Evolutionary conservation across 345 rosid species (phyloP).

Genomic region (Aegle marmelos): DNA sequence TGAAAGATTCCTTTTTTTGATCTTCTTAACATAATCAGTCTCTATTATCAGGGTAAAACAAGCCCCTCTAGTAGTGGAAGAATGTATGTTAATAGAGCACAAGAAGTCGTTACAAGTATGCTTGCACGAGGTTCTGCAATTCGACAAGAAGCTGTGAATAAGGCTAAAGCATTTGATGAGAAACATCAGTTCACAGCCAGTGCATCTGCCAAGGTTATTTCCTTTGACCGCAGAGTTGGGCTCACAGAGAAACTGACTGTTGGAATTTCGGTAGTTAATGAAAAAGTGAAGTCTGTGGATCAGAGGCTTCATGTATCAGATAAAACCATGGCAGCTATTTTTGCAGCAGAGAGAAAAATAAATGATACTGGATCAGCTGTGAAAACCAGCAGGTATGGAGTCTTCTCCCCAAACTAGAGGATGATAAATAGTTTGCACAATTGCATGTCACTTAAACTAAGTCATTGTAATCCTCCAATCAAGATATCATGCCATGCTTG

Average conservation of each 20-base stretch:
- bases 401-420: not conserved
- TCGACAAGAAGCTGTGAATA: slow-evolving; percentile 87
- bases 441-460: not conserved
- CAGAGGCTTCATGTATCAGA: slow-evolving; percentile 91
- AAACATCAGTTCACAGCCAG: slow-evolving; percentile 76
- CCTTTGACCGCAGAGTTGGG: slow-evolving; percentile 78
- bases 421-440: not conserved
- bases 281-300: slow-evolving; percentile 94
- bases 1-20: not conserved
- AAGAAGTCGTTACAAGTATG: slow-evolving; percentile 74
- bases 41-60: slow-evolving; percentile 47
- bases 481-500: not conserved
- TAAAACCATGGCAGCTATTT: slow-evolving; percentile 95
- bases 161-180: slow-evolving; percentile 93
- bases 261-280: slow-evolving; percentile 82
- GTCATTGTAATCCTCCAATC: not conserved
- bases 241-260: slow-evolving; percentile 81
- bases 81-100: slow-evolving; percentile 77
- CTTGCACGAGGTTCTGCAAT: slow-evolving; percentile 89
- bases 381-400: slow-evolving; percentile 82
- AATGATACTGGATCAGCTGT: slow-evolving; percentile 94
- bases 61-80: slow-evolving; percentile 49
- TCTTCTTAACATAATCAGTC: not conserved
- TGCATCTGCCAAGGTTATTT: slow-evolving; percentile 87
- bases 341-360: slow-evolving; percentile 92